Conservation (phyloP, 1,139 yeast genomes). For the Saccharomycopsis hybrid region DNA sequence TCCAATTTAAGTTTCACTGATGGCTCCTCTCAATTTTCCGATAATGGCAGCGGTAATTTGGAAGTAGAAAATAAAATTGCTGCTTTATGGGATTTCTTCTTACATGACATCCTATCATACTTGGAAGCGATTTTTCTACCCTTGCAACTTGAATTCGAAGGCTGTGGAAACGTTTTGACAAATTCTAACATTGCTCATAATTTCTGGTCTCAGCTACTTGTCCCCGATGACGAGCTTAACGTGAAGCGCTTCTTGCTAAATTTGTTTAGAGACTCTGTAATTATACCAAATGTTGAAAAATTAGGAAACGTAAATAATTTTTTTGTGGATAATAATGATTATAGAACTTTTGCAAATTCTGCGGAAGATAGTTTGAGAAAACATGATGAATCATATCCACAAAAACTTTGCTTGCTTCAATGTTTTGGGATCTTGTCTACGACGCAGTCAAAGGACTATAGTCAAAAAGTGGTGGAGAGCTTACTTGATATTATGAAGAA, state of each 20-base stretch:
- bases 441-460: slow-evolving; percentile 44
- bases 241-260: slow-evolving; percentile 31
- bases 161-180: slow-evolving; percentile 29
- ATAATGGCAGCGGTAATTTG: slow-evolving; percentile 19
- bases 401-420: slow-evolving; percentile 40
- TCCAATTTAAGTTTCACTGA: neutral
- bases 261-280: slow-evolving; percentile 44
- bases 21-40: neutral
- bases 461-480: slow-evolving; percentile 48
- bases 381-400: slow-evolving; percentile 24
- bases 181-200: slow-evolving; percentile 28
- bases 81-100: slow-evolving; percentile 50
- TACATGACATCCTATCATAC: slow-evolving; percentile 46
- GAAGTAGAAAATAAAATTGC: slow-evolving; percentile 30
- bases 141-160: slow-evolving; percentile 44
- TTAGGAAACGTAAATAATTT: slow-evolving; percentile 14
- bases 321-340: too few species aligned
- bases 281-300: slow-evolving; percentile 40
- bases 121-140: slow-evolving; percentile 57
- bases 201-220: slow-evolving; percentile 34
- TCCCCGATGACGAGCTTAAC: slow-evolving; percentile 25
- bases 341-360: too few species aligned
- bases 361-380: neutral
- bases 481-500: slow-evolving; percentile 26
- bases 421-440: slow-evolving; percentile 50